phyloP scores from a whole-genome alignment of 78 protist species.

The Dictyostelium firmibasis region DNA sequence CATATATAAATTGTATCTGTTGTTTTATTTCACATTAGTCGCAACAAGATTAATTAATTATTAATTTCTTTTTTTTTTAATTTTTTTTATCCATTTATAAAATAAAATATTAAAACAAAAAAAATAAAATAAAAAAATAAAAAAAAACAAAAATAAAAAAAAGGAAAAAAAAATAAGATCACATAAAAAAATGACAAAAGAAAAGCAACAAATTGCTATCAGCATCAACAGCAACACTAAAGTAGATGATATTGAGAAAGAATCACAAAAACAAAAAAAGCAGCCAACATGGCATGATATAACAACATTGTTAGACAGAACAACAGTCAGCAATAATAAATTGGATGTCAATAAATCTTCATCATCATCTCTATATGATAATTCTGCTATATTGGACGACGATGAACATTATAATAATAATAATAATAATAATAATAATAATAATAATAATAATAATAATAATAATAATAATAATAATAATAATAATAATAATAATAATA shows the following conservation, averaged over 20 bases:
- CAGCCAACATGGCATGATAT: conserved; percentile 76
- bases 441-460: neutral
- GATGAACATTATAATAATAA: neutral
- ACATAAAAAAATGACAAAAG: neutral
- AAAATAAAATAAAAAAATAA: too few species aligned
- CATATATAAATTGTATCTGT: neutral
- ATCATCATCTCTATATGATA: neutral
- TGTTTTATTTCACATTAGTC: too few species aligned
- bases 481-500: neutral
- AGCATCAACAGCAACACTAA: neutral
- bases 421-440: neutral
- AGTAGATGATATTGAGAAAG: neutral
- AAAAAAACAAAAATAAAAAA: neutral
- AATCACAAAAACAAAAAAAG: neutral
- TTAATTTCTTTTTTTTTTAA: too few species aligned
- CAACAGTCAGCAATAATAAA: neutral
- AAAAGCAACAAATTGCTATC: neutral
- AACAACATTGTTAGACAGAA: conserved; percentile 34
- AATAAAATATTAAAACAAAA: too few species aligned
- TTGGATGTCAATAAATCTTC: neutral
- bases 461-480: neutral
- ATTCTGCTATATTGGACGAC: neutral
- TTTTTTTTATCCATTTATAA: too few species aligned
- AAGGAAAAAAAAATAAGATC: neutral
- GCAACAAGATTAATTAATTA: neutral